These are phyloP conservation scores for Botrytis squamosa DNA, from an alignment of 2,329 filamentous ascomycete genomes.

Conservation along the genomic window DNA sequence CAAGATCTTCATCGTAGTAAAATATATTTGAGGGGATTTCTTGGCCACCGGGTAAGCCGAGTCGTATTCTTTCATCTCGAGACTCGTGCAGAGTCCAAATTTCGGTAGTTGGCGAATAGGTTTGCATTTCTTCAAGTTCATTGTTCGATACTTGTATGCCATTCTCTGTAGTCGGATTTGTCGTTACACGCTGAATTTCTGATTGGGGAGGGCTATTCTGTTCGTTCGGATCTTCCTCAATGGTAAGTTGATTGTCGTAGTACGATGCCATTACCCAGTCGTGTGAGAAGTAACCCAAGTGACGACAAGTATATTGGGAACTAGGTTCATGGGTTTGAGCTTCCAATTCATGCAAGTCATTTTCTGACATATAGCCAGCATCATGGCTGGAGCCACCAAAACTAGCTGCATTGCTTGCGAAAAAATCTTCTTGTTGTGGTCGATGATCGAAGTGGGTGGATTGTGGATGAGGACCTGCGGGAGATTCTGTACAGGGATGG, in stretches of 20 bases:
- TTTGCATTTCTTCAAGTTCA: not conserved
- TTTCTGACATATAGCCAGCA: not conserved
- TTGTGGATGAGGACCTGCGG: not conserved
- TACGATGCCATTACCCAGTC: not conserved
- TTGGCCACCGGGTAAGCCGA: not conserved
- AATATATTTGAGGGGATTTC: not conserved
- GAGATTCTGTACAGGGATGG: not conserved
- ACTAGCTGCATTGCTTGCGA: not conserved
- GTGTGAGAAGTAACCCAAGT: not conserved
- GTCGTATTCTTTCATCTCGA: conserved; percentile 10
- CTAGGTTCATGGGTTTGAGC: not conserved
- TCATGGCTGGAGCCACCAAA: not conserved
- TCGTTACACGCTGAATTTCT: not conserved
- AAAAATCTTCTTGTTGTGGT: not conserved
- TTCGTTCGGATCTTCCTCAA: not conserved
- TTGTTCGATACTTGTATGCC: not conserved
- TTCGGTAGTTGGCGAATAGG: conserved; percentile 1
- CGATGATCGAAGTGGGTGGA: not conserved
- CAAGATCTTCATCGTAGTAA: not conserved
- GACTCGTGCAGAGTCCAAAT: not conserved
- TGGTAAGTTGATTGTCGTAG: not conserved
- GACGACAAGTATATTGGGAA: not conserved
- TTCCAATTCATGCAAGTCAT: not conserved
- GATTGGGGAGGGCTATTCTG: not conserved
- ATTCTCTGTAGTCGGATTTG: not conserved